Evolutionary conservation across 345 rosid species (phyloP), one percentile per base, ranked within the genome.

Genomic region (Corymbia maculata): DNA sequence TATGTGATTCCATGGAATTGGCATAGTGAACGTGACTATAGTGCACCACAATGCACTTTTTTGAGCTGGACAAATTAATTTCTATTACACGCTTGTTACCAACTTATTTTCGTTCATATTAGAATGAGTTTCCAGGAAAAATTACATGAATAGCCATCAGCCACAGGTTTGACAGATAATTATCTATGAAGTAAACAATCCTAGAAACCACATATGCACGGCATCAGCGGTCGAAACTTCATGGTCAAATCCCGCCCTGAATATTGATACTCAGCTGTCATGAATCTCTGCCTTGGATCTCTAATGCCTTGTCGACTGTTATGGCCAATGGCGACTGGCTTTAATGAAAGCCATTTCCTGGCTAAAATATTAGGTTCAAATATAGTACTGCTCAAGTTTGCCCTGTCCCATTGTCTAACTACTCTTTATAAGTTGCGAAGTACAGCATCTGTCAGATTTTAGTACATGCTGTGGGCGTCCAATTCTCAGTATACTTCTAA

Each of bases 121-220:
- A 50, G 30, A 59, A 24, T 26, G 66, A 59, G n/a, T 59, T 59
- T 59, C 13, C 28, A 24, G 66, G 66, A 57, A 59, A 59, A 24
- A 59, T 24, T 59, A 59, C 66, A 9, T 10, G 14, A 59, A 12
- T 96, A 98, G 97, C 98, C 99, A 13, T 97, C 96, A 44, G 93
- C 97, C 49, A 98, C 95, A 22, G 98, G 98, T 55, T 93, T 96
- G 55, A 97, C 98, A 2, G 96, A 95, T n/a, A 96, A 95, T 88
- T n/a, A 95, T 95, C 87, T 26, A 61, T 13, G 68, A 61, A 61
- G 15, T 28, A 30, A 61, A 61, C 32, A 61, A 61, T 61, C 30
- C 8, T 61, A 61, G 68, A 61, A 26, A 28, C n/a, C 68, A 28
- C 68, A 13, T 28, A 28, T 32, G 12, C 68, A 28, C 14, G 28